phyloP scores from a whole-genome alignment of 2,329 filamentous ascomycete species.

The Neofusicoccum ribis region DNA sequence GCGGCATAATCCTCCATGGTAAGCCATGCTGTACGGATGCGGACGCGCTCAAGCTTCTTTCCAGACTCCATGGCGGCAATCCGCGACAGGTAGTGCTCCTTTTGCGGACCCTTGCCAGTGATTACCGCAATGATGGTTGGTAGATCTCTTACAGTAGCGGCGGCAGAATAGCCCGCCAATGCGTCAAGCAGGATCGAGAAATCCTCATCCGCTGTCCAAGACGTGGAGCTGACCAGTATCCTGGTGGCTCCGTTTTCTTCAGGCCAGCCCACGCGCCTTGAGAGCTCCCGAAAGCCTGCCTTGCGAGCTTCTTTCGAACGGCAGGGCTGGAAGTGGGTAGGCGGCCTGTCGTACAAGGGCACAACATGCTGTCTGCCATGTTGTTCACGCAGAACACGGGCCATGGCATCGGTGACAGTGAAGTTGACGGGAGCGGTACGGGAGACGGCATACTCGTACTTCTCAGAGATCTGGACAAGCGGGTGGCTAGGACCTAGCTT shows the following conservation, averaged over 20 bases:
- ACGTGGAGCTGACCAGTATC: slow-evolving; percentile 88
- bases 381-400: slow-evolving; percentile 61
- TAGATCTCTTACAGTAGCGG: slow-evolving; percentile 47
- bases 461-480: slow-evolving; percentile 73
- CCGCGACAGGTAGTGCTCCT: slow-evolving; percentile 68
- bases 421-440: slow-evolving; percentile 72
- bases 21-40: slow-evolving; percentile 81
- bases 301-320: slow-evolving; percentile 45
- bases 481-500: slow-evolving; percentile 66
- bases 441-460: slow-evolving; percentile 75
- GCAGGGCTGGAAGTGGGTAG: slow-evolving; percentile 76
- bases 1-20: slow-evolving; percentile 79
- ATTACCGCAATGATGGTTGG: slow-evolving; percentile 83
- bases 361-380: slow-evolving; percentile 23
- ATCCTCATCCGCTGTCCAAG: slow-evolving; percentile 96
- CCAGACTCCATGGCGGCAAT: slow-evolving; percentile 63
- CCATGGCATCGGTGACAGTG: slow-evolving; percentile 89
- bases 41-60: slow-evolving; percentile 68
- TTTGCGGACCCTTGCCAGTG: slow-evolving; percentile 89
- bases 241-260: slow-evolving; percentile 64
- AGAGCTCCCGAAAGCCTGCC: slow-evolving; percentile 24
- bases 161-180: slow-evolving; percentile 69
- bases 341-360: slow-evolving; percentile 78
- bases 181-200: slow-evolving; percentile 86
- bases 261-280: slow-evolving; percentile 62